Evolutionary conservation across 2,329 filamentous ascomycete species (phyloP), one percentile per base, ranked within the genome.

Genomic region (Paecilomyces sp.): DNA sequence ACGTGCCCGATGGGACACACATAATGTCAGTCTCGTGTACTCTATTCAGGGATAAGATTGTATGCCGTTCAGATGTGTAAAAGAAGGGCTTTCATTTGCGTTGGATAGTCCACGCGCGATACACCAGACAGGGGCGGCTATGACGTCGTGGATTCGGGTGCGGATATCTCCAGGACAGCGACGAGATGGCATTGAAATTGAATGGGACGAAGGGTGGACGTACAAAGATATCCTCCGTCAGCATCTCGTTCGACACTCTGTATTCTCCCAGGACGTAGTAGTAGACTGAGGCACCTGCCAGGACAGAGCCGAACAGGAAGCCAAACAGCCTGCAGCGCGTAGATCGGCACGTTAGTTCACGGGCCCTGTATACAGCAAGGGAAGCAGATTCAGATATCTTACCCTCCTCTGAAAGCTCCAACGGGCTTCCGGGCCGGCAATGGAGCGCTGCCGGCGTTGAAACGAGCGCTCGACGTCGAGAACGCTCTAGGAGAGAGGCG

Each of bases 141-240:
- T 47, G 41, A 47, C 41, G 41, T 47, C 41, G 41, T 47, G 41
- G 41, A 47, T 47, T 18, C 15, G n/a, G n/a, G 41, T 47, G 15
- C 52, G n/a, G n/a, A 18, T n/a, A 55, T 34, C 9, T 34, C 54
- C 31, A 55, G 41, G 18, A 22, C 3, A 47, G 18, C 36, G 12
- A 15, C 41, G 9, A 47, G 41, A 15, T 47, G n/a, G 6, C 41
- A 11, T 18, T 47, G 41, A n/a, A 47, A 22, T 22, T 47, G 33
- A 56, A 28, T 28, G 31, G 13, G 24, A 53, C 34, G 41, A 47
- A 9, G 58, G 25, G 30, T 28, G 57, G 58, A 88, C 91, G 77
- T 84, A 97, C 93, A 78, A 93, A 93, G 75, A 97, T 96, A 77
- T 97, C 93, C 78, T 96, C 92, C 62, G 88, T 93, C 77, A 97